Base-by-base conservation (phyloP, 495 filamentous ascomycete species). In the Hypoxylon cercidicola region DNA sequence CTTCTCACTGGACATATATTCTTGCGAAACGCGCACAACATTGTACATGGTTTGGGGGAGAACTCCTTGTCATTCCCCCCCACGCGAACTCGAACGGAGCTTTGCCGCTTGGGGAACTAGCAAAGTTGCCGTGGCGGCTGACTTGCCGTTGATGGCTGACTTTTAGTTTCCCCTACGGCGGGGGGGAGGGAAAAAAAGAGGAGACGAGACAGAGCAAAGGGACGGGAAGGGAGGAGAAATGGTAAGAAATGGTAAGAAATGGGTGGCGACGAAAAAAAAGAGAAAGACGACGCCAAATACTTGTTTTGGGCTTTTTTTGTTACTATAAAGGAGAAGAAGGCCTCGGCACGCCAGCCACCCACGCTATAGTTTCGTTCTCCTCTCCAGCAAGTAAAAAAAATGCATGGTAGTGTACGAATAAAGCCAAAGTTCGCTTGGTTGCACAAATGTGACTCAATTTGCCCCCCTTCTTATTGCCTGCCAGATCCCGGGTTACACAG, bases 261-360 rank as follows among this genome's bases (percentile, higher is more conserved):
- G 10, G 23, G 23, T 2, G 23, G 23, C 2, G 18, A 6, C 2
- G 18, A 6, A 25, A 25, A 41, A 43, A 47, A 55, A 56, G 48
- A 5, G 23, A 5, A 25, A 56, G 48, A 5, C 2, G 23, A 25
- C 54, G 43, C 47, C 12, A 4, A 60, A 34, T 43, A 23, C 16
- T 48, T 44, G 30, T 34, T 28, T 60, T 37, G 20, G 30, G 41
- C 30, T 37, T 57, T 32, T 56, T 61, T 37, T 57, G 40, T 56
- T 61, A 57, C 47, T 61, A 53, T 47, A 66, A 66, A 66, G 61
- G 57, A 66, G 57, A 52, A 51, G 10, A n/a, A n/a, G n/a, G n/a
- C n/a, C 20, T 58, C 4, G 57, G 58, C 64, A 61, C 47, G 53
- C 53, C 28, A n/a, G 64, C 64, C 64, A 44, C 21, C 4, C 3